These are phyloP conservation scores for Elongisporangium anandrum DNA, from an alignment of 352 stramenopile species.

Conservation along the genomic window DNA sequence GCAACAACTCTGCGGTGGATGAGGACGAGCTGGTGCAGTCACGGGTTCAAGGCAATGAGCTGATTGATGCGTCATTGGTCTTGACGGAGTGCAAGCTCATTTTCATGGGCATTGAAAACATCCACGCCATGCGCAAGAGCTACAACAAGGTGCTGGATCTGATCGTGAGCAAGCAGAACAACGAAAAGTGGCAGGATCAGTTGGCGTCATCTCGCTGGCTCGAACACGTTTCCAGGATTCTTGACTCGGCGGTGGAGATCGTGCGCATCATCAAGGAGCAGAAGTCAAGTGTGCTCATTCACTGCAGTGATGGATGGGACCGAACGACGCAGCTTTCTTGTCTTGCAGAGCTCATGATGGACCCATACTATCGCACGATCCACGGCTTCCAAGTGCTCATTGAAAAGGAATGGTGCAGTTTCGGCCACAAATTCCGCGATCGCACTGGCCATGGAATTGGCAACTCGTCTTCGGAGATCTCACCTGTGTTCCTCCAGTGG, in stretches of 20 bases:
- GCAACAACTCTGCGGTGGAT: constrained; percentile 4
- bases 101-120: constrained; percentile 92
- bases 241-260: constrained; percentile 82
- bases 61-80: constrained; percentile 48
- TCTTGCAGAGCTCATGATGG: constrained; percentile 84
- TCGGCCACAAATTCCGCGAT: constrained; percentile 88
- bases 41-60: constrained; percentile 25
- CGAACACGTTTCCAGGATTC: constrained; percentile 71
- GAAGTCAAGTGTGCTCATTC: constrained; percentile 93
- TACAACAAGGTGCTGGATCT: constrained; percentile 76
- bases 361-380: constrained; percentile 89
- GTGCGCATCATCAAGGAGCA: constrained; percentile 73
- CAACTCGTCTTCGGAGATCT: constrained; percentile 88
- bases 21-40: constrained; percentile 12
- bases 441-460: constrained; percentile 54
- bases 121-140: constrained; percentile 88
- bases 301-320: constrained; percentile 99
- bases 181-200: constrained; percentile 81
- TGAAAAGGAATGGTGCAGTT: constrained; percentile 89
- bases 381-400: constrained; percentile 81
- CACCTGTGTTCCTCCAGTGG: constrained; percentile 95
- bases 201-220: constrained; percentile 70
- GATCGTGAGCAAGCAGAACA: constrained; percentile 51
- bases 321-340: constrained; percentile 85
- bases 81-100: constrained; percentile 81